Conservation (phyloP, 371 early-diverging fungal genomes). For the Rhizomucor miehei region DNA sequence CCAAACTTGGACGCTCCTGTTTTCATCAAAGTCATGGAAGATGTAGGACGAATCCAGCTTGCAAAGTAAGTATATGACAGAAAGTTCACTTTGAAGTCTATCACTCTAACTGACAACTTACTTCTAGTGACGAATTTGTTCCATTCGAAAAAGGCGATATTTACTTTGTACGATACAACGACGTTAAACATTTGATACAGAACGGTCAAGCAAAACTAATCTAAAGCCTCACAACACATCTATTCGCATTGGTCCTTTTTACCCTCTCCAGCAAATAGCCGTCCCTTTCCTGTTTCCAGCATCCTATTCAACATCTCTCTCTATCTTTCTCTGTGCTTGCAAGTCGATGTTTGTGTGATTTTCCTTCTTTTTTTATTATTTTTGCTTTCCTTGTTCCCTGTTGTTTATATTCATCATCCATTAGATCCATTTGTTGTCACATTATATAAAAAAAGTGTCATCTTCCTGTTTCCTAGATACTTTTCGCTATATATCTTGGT, state of each 20-base stretch:
- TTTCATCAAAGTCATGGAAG: constrained; percentile 59
- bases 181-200: constrained; percentile 16
- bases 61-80: constrained; percentile 3
- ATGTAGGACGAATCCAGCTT: constrained; percentile 60
- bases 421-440: too few species aligned
- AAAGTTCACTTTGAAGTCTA: not conserved
- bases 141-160: constrained; percentile 20
- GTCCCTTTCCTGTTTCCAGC: too few species aligned
- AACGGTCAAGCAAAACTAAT: constrained; percentile 17
- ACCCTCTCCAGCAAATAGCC: too few species aligned
- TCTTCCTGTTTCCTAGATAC: too few species aligned
- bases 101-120: not conserved
- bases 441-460: too few species aligned
- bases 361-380: too few species aligned
- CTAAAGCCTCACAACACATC: constrained; percentile 3
- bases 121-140: constrained; percentile 5
- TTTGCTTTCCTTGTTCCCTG: too few species aligned
- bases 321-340: too few species aligned
- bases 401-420: too few species aligned
- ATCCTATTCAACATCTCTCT: too few species aligned
- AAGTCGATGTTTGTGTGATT: too few species aligned
- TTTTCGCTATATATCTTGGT: too few species aligned
- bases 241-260: constrained; percentile 1
- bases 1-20: constrained; percentile 75
- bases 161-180: constrained; percentile 26